phyloP scores from a whole-genome alignment of 2,329 filamentous ascomycete species.

The Neonectria ditissima region DNA sequence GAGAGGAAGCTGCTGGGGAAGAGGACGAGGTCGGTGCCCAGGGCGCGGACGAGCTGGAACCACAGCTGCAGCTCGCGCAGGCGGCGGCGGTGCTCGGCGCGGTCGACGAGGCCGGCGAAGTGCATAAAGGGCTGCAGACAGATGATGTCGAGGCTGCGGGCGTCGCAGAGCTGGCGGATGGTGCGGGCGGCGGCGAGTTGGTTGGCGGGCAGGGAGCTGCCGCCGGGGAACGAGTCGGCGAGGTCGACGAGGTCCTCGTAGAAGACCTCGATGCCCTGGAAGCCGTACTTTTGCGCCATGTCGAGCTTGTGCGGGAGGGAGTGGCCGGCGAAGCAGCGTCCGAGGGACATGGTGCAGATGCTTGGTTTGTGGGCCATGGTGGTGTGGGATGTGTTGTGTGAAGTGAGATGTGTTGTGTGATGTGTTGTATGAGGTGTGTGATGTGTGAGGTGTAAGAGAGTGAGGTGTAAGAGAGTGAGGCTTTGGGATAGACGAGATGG shows the following conservation, averaged over 20 bases:
- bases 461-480: too few species aligned
- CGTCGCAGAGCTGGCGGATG: conserved; percentile 68
- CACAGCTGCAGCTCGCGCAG: conserved; percentile 75
- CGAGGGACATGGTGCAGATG: conserved; percentile 83
- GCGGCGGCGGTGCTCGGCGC: conserved; percentile 65
- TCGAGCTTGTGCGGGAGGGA: conserved; percentile 74
- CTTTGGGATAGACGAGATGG: background rate
- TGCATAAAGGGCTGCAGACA: conserved; percentile 82
- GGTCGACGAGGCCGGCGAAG: conserved; percentile 79
- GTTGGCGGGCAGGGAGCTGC: conserved; percentile 52
- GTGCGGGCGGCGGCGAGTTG: conserved; percentile 69
- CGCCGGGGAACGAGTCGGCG: conserved; percentile 59
- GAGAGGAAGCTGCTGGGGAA: conserved; percentile 79
- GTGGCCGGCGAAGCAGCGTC: conserved; percentile 76
- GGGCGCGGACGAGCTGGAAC: conserved; percentile 72
- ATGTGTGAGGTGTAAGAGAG: too few species aligned
- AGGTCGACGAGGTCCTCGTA: conserved; percentile 79
- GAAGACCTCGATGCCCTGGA: conserved; percentile 80
- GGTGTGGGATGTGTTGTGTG: conserved; percentile 9
- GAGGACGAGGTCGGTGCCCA: conserved; percentile 78
- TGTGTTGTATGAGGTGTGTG: too few species aligned
- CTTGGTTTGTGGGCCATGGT: conserved; percentile 69
- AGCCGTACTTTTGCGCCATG: conserved; percentile 72
- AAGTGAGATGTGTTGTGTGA: too few species aligned
- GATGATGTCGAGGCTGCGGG: conserved; percentile 66